Evolutionary conservation across 2,329 filamentous ascomycete species (phyloP).

Genomic region (Neophaeococcomyces aloes): DNA sequence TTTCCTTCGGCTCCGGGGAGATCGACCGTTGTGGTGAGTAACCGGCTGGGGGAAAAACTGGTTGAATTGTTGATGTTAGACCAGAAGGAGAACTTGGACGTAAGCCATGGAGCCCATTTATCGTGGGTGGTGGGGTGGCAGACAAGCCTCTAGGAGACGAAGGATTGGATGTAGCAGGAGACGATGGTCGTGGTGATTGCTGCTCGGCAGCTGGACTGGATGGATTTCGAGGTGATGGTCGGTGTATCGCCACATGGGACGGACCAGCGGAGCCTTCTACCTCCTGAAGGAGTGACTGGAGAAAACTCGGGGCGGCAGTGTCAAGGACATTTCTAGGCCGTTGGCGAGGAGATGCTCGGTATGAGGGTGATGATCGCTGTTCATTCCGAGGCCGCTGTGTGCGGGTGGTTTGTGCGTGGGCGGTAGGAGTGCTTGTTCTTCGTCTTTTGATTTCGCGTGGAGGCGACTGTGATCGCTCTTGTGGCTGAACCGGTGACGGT

Average conservation of each 20-base stretch:
- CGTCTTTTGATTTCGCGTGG: conserved; percentile 17
- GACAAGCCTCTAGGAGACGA: conserved; percentile 31
- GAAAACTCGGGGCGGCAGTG: conserved; percentile 59
- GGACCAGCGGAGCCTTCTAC: conserved; percentile 53
- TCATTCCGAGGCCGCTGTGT: conserved; percentile 2
- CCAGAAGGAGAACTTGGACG: conserved; percentile 58
- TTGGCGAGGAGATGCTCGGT: conserved; percentile 23
- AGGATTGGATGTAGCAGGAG: conserved; percentile 32
- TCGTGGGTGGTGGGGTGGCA: conserved; percentile 34
- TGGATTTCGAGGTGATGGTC: conserved; percentile 22
- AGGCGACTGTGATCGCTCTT: conserved; percentile 18
- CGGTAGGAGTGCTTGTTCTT: conserved; percentile 13
- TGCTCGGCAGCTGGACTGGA: conserved; percentile 28
- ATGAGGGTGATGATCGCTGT: conserved; percentile 21
- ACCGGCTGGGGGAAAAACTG: conserved; percentile 62
- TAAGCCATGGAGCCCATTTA: conserved; percentile 27
- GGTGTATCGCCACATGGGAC: conserved; percentile 24
- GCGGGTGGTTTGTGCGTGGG: conserved; percentile 9
- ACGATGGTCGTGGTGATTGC: conserved; percentile 30
- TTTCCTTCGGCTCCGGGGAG: conserved; percentile 22
- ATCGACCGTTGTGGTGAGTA: conserved; percentile 56
- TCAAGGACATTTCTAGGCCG: conserved; percentile 21
- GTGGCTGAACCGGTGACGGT: conserved; percentile 57
- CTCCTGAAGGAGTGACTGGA: conserved; percentile 78
- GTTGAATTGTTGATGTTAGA: conserved; percentile 61